phyloP scores from a whole-genome alignment of 208 protist genomes.

The Leishmania mexicana region DNA sequence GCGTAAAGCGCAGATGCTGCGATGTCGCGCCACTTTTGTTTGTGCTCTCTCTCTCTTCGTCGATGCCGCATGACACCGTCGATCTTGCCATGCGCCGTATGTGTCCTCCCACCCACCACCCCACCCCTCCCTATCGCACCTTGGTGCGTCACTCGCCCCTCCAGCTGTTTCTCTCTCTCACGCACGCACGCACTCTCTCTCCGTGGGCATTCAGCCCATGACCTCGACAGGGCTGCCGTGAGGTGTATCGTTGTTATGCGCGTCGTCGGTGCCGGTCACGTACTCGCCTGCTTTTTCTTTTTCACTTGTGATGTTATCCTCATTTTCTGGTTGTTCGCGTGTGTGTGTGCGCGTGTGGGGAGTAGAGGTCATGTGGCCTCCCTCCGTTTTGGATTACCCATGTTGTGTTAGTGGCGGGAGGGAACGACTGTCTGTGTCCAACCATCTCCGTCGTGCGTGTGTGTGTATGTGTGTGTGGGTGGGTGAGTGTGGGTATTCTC shows the following conservation, averaged over 20 bases:
- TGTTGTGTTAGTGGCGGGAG: neutral
- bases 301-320: neutral
- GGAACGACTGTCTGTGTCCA: neutral
- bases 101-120: neutral
- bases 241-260: neutral
- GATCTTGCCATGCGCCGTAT: neutral
- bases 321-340: neutral
- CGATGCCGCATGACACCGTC: neutral
- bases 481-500: slow-evolving; percentile 7
- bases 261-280: too few relatives aligned
- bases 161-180: neutral
- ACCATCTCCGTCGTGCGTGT: neutral
- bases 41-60: too few relatives aligned
- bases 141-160: neutral
- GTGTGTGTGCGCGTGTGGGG: neutral
- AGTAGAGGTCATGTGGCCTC: neutral
- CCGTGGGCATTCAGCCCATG: neutral
- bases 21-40: neutral
- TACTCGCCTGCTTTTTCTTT: neutral
- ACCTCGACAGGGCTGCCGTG: neutral
- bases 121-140: too few relatives aligned
- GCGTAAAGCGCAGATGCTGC: neutral
- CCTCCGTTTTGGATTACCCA: too few relatives aligned
- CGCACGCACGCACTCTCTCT: neutral
- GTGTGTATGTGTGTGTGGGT: neutral